Evolutionary conservation across 139 green algal species (phyloP), one percentile per base, ranked within the genome.

Genomic region (Spirogloea muscicola): DNA sequence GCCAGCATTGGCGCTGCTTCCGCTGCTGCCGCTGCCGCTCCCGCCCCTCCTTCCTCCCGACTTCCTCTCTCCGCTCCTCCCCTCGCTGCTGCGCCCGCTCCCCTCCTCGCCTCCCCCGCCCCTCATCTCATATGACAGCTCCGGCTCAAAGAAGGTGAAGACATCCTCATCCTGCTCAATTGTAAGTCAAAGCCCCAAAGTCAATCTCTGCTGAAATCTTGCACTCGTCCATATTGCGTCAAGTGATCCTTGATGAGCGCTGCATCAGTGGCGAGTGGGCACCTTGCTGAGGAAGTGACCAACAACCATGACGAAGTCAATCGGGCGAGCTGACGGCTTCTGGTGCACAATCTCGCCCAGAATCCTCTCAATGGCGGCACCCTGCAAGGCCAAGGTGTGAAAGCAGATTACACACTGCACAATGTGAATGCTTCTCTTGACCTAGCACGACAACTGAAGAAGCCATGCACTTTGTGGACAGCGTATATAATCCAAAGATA

Each of bases 281-380:
- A 82, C 76, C 76, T 79, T 80, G 33, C 33, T 42, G 51, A 98
- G 84, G 58, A 98, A 95, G 86, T 99, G 94, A 0, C 94, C 92
- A 13, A 55, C 42, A 58, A 62, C 81, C 13, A 87, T 34, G n/a
- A 88, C 84, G 72, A 82, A 88, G 55, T 89, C 85, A 39, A 86
- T 58, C 39, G 75, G 75, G n/a, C 6, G 18, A 21, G 21, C 18
- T 21, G 61, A 34, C n/a, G 52, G 34, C 63, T 78, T 82, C 73
- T 91, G 86, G 61, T 82, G 70, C 16, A 77, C 41, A 49, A 93
- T 85, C 41, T 76, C 60, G 10, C 71, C 68, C 41, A 96, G 41
- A 37, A 97, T 87, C 42, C 88, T 84, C 76, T 92, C 86, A 85
- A 98, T 94, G 3, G 89, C 89, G 21, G 91, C 64, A 33, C 94